phyloP scores from a whole-genome alignment of 257 asterid species.

The Henckelia pumila region DNA sequence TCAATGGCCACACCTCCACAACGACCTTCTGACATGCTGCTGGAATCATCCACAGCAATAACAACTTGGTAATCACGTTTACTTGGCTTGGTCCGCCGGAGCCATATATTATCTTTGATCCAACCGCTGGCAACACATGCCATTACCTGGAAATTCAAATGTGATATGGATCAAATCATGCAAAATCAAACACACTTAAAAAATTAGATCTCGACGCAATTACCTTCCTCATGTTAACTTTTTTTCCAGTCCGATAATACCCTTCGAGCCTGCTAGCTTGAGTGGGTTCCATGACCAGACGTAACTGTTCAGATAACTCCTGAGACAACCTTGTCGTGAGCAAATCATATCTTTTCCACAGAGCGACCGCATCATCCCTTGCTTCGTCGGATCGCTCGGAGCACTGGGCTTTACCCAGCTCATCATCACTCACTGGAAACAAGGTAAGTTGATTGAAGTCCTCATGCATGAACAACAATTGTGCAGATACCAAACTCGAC shows the following conservation, averaged over 20 bases:
- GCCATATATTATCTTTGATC: constrained; percentile 91
- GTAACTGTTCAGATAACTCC: constrained; percentile 91
- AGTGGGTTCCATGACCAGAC: constrained; percentile 95
- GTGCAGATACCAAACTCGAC: constrained; percentile 53
- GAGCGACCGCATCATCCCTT: constrained; percentile 55
- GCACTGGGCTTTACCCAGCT: constrained; percentile 47
- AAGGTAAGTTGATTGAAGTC: constrained; percentile 34
- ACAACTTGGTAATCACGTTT: constrained; percentile 95
- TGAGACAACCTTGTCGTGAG: constrained; percentile 78
- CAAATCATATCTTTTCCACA: constrained; percentile 76
- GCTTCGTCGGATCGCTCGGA: constrained; percentile 44
- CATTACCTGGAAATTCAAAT: constrained; percentile 59
- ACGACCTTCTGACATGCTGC: constrained; percentile 80
- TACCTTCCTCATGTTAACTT: constrained; percentile 96
- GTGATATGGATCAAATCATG: neutral
- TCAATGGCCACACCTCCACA: constrained; percentile 84
- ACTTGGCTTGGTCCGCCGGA: constrained; percentile 82
- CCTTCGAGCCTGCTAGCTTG: constrained; percentile 96
- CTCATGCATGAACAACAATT: constrained; percentile 51
- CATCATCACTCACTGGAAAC: constrained; percentile 45
- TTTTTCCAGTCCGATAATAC: constrained; percentile 93
- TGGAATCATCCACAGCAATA: constrained; percentile 93
- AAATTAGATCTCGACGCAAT: constrained; percentile 1
- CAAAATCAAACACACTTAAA: neutral
- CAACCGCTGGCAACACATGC: constrained; percentile 84